Conservation (phyloP, 495 filamentous ascomycete genomes). For the Tuber indicum region DNA sequence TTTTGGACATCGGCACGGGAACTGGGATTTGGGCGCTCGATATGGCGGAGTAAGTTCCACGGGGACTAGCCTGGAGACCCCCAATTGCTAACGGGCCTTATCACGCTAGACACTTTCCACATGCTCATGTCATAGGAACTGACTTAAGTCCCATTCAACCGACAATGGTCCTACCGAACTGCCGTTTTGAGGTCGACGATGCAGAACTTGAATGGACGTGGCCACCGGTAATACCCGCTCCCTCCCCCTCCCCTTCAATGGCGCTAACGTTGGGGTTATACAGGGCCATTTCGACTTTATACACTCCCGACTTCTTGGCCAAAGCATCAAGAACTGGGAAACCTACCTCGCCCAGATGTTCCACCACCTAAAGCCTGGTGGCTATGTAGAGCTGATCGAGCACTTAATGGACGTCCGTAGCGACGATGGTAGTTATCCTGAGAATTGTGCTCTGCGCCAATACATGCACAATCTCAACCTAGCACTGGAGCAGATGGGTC, state of each 20-base stretch:
- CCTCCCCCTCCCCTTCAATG: not conserved
- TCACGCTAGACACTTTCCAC: slow-evolving; percentile 18
- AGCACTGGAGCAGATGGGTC: slow-evolving; percentile 20
- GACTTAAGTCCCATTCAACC: slow-evolving; percentile 37
- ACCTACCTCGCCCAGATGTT: slow-evolving; percentile 37
- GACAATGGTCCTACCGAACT: slow-evolving; percentile 50
- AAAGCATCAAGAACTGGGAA: slow-evolving; percentile 55
- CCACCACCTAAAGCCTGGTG: slow-evolving; percentile 30
- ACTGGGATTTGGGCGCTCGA: slow-evolving; percentile 43
- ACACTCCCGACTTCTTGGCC: slow-evolving; percentile 55
- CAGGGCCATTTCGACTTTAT: slow-evolving; percentile 58
- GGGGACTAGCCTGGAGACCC: not conserved
- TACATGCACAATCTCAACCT: slow-evolving; percentile 16
- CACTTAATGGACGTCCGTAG: slow-evolving; percentile 15
- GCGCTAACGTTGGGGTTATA: slow-evolving; percentile 48
- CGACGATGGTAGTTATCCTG: slow-evolving; percentile 28
- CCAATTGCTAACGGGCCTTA: not conserved
- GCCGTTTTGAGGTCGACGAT: slow-evolving; percentile 55
- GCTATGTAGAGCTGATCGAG: slow-evolving; percentile 32
- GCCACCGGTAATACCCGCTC: slow-evolving; percentile 11
- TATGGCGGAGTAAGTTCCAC: slow-evolving; percentile 33
- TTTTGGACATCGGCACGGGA: slow-evolving; percentile 41
- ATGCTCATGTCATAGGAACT: slow-evolving; percentile 26
- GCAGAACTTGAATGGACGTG: slow-evolving; percentile 47
- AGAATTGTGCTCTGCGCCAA: slow-evolving; percentile 13